Base-by-base conservation (phyloP, 257 asterid species). In the Solanum appendiculatum region DNA sequence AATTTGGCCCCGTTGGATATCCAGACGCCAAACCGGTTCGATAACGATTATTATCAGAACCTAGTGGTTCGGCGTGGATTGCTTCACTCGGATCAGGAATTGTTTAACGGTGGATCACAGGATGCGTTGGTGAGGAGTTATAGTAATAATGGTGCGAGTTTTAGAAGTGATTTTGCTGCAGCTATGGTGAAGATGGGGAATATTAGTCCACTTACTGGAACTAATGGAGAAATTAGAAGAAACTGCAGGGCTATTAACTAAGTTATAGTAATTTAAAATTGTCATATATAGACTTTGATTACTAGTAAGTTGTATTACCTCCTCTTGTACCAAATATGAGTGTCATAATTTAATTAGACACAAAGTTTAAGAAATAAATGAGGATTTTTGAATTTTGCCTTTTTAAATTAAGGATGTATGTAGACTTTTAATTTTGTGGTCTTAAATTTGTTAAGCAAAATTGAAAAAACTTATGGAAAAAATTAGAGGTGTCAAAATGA, bases 161-260 rank as follows among this genome's bases (percentile, higher is more conserved):
- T 95, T 78, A 78, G 80, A 78, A 87, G 25, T 40, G 96, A 94
- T 63, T 95, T 95, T 82, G 93, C 92, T 25, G 93, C 90, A 20
- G 97, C 96, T 0, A 93, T 95, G 97, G 90, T 92, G 70, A 94
- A 83, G 83, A 93, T 95, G 98, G 95, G 95, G 58, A 92, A 94
- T 37, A 90, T 95, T 34, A 93, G 94, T 58, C 98, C 97, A 34
- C 92, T 91, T n/a, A 93, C 94, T 0, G 98, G 98, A 73, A 46
- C 88, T 20, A 78, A 86, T 23, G 98, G 97, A 25, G 95, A 95
- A 87, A 91, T 95, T 14, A 88, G 97, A 60, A 90, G 89, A 90
- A 93, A 91, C 23, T 94, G 98, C 90, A 91, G 96, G 88, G 48
- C 88, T 29, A 84, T 90, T 25, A 92, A 89, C n/a, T 91, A 66